Base-by-base conservation (phyloP, 176 grass and related monocot species). In the Phoenix dactylifera region DNA sequence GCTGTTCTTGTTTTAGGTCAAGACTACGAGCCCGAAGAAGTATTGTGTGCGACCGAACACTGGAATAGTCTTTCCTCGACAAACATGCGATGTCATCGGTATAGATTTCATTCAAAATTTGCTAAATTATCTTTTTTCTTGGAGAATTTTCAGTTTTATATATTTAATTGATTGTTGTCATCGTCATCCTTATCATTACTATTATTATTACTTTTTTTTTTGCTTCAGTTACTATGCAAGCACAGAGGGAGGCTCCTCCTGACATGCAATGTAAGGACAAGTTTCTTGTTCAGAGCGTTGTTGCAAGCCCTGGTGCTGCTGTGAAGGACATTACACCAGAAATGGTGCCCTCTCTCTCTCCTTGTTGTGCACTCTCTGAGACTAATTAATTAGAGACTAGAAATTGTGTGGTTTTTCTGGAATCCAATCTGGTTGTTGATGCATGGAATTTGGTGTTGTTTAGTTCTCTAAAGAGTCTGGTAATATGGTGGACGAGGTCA, bases 211-310 rank as follows among this genome's bases (percentile, higher is more conserved):
- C 6, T 12, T 7, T 1, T 35, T 44, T 18, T 52, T 60, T 60
- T 65, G 16, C 56, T 81, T 17, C 55, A 89, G 86, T 89, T 67
- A 89, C 81, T 44, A 89, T 89, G 86, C 86, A 89, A 72, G 74
- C 74, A 25, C 86, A 89, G 51, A 29, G 74, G 50, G 81, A 82
- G 55, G 55, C 67, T 17, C 81, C 71, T 0, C 26, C 68, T 17
- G 89, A 94, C 49, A 81, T 94, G 77, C 80, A 84, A 51, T 88
- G 80, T 70, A 84, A 94, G 65, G 89, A 94, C 61, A 88, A 88
- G 62, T 94, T 94, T 59, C 74, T 94, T 16, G 74, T 88, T 52
- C 89, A 94, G 65, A 79, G 84, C 4, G 20, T 88, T 1, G 25
- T 87, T 44, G 76, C 75, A 24, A 82, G 66, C n/a, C 30, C 71